A percentile compares a stretch with the other conserved stretches of the same genome.
These are phyloP conservation scores for Podaxis pistillaris DNA, from an alignment of 768 basidiomycete genomes.

Conservation along the genomic window DNA sequence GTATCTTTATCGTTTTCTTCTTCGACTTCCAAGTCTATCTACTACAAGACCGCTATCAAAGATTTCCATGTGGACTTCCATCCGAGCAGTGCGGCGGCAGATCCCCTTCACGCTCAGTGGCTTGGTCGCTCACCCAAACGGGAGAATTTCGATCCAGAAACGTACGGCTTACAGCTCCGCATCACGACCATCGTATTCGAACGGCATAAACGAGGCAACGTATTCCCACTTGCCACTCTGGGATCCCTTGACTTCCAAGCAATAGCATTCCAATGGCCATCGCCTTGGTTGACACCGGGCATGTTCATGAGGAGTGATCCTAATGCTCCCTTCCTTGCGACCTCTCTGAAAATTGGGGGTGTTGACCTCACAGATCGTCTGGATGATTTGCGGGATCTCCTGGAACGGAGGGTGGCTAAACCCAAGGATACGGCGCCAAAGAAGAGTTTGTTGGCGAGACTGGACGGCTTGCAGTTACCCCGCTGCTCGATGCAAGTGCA, in stretches of 20 bases:
- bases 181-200: conserved; percentile 45
- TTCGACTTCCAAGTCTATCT: conserved; percentile 29
- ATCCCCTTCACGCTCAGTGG: conserved; percentile 48
- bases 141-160: conserved; percentile 42
- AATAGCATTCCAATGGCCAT: conserved; percentile 60
- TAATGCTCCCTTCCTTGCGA: conserved; percentile 53
- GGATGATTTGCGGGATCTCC: conserved; percentile 45
- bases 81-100: conserved; percentile 45
- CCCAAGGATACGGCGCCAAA: conserved; percentile 10
- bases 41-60: conserved; percentile 44
- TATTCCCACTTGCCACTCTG: conserved; percentile 42
- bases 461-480: conserved; percentile 12
- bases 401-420: conserved; percentile 23
- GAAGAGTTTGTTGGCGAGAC: not conserved
- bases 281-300: conserved; percentile 48
- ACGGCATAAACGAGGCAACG: conserved; percentile 33
- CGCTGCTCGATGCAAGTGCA: conserved; percentile 35
- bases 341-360: conserved; percentile 41
- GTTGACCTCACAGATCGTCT: conserved; percentile 54
- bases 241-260: conserved; percentile 37
- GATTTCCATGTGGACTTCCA: conserved; percentile 39
- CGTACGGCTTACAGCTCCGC: conserved; percentile 45
- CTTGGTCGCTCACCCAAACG: conserved; percentile 41
- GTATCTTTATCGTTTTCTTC: conserved; percentile 41
- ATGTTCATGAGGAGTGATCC: conserved; percentile 56